These are phyloP conservation scores for Chlorociboria aeruginascens DNA, from an alignment of 495 filamentous ascomycete genomes.

Conservation along the genomic window DNA sequence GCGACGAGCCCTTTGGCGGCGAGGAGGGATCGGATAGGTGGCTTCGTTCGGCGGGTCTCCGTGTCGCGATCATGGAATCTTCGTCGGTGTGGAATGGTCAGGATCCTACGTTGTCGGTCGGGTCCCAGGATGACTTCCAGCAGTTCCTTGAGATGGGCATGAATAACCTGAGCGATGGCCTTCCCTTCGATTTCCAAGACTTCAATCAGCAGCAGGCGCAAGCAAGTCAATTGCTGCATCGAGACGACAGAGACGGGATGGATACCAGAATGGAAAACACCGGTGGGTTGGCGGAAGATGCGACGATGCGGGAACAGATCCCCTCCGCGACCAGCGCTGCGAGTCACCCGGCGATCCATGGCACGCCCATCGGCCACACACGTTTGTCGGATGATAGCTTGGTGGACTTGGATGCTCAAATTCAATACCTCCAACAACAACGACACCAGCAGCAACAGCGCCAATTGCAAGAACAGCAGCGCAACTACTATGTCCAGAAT, in stretches of 20 bases:
- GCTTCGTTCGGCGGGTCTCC: too few species aligned
- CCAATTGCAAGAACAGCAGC: slow-evolving; percentile 40
- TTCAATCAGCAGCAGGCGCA: slow-evolving; percentile 18
- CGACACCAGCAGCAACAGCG: slow-evolving; percentile 33
- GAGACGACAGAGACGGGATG: slow-evolving; percentile 24
- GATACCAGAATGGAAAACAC: slow-evolving; percentile 36
- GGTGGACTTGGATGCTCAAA: slow-evolving; percentile 44
- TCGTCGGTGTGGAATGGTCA: slow-evolving; percentile 35
- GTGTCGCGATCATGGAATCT: slow-evolving; percentile 15
- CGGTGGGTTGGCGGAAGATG: slow-evolving; percentile 22
- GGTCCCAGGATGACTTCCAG: slow-evolving; percentile 39
- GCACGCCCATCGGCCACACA: slow-evolving; percentile 17
- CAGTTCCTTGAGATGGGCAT: slow-evolving; percentile 44
- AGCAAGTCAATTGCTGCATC: slow-evolving; percentile 16
- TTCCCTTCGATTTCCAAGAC: slow-evolving; percentile 39
- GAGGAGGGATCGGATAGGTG: too few species aligned
- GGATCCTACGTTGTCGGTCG: slow-evolving; percentile 29
- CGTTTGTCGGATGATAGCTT: slow-evolving; percentile 31
- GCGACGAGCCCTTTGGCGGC: too few species aligned
- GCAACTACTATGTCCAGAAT: slow-evolving; percentile 40
- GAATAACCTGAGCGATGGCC: slow-evolving; percentile 29
- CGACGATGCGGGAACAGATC: slow-evolving; percentile 35
- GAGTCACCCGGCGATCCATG: slow-evolving; percentile 27
- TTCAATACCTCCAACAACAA: slow-evolving; percentile 52
- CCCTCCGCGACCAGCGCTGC: slow-evolving; percentile 32